Conservation (phyloP, 176 grass and related monocot species). For the Saccharum spontaneum region DNA sequence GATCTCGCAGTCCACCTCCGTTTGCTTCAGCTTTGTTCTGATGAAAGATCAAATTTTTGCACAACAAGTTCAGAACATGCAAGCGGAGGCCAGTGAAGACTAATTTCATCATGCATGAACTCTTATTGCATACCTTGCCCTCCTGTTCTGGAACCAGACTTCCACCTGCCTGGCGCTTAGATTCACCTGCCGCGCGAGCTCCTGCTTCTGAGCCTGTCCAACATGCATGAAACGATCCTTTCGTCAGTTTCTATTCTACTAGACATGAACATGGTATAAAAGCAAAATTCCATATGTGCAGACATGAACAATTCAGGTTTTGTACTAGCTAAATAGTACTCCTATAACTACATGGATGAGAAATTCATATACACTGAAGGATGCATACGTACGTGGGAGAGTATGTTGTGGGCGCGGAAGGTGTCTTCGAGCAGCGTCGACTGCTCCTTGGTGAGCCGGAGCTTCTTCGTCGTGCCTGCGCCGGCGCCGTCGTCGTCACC, state of each 20-base stretch:
- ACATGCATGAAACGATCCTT: not conserved
- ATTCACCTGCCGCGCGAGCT: conserved; percentile 61
- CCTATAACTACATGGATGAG: too few relatives aligned
- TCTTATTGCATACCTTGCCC: conserved; percentile 55
- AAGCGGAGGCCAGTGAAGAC: not conserved
- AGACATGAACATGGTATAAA: not conserved
- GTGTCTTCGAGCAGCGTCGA: conserved; percentile 53
- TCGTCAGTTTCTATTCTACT: not conserved
- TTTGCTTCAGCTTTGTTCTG: conserved; percentile 81
- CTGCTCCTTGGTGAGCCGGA: conserved; percentile 68
- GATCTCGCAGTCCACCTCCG: conserved; percentile 61
- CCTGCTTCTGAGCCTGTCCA: conserved; percentile 61
- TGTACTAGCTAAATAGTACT: too few relatives aligned
- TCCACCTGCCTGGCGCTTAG: conserved; percentile 73
- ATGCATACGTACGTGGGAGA: conserved; percentile 38
- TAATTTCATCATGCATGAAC: not conserved
- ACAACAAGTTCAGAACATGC: not conserved
- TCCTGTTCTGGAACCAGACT: conserved; percentile 94
- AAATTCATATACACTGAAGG: not conserved
- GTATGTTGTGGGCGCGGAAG: conserved; percentile 58
- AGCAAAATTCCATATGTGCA: not conserved
- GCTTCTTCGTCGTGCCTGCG: conserved; percentile 56
- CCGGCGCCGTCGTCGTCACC: not conserved
- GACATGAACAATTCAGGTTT: not conserved
- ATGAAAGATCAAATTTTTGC: not conserved